Base-by-base conservation (phyloP, 139 green algal species). In the Chlorella ohadii region DNA sequence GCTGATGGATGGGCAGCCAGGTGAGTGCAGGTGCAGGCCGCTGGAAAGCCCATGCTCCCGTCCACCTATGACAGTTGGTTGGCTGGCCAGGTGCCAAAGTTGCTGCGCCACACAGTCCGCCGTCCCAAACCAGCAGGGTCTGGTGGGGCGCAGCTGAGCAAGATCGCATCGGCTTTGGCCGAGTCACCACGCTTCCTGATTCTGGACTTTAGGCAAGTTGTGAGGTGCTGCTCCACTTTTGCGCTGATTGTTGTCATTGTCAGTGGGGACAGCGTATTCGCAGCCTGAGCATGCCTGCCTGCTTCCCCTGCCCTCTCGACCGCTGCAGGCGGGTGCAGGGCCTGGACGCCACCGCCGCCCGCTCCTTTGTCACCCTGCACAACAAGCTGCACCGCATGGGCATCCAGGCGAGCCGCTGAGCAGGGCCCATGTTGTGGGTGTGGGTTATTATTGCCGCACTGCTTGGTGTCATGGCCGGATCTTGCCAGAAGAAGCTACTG, bases 331-430 rank as follows among this genome's bases (percentile, higher is more conserved):
- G 79, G 12, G 91, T 96, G 16, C 87, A 92, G n/a, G 92, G 91
- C 22, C 55, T 97, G 79, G 94, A 97, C 56, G 90, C 91, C 12
- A 97, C 94, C 0, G 92, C 91, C 1, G 94, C 94, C 20, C 89
- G 90, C 76, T 95, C 90, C 22, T 93, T 97, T 59, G 86, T 86
- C 33, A 92, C 91, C 31, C 85, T 97, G 57, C 70, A 87, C 25
- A 85, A 85, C 41, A 70, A 70, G 44, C 78, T 92, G 70, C 72
- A 87, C 19, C 83, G 83, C 23, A 71, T 87, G 65, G 89, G 87
- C 38, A 88, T 95, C 64, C 76, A 82, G 76, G 76, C 39, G 41
- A 34, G 75, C 36, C n/a, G 23, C 36, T 39, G 36, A 27, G 39
- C 12, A 39, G 68, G 23, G 38, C n/a, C n/a, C n/a, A n/a, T n/a